A percentile compares a stretch with the other conserved stretches of the same genome.
These are phyloP conservation scores for Neurospora sp. DNA, from an alignment of 495 filamentous ascomycete species.

Conservation along the genomic window DNA sequence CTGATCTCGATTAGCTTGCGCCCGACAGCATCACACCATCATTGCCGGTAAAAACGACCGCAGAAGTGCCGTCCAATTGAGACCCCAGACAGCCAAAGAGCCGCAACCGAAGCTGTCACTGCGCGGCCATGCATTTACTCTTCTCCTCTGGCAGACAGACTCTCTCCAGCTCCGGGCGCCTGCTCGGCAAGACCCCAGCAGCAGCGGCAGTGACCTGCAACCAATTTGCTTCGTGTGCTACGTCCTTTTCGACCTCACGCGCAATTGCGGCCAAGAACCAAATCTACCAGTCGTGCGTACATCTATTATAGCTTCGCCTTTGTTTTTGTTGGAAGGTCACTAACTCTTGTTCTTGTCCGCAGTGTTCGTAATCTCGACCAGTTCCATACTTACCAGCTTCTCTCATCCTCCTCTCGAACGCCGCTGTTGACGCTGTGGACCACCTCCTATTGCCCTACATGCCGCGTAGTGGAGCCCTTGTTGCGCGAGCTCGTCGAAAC, in stretches of 20 bases:
- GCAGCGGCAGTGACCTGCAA: neutral
- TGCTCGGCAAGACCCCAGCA: constrained; percentile 1
- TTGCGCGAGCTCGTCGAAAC: constrained; percentile 43
- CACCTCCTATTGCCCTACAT: constrained; percentile 54
- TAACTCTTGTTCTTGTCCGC: neutral
- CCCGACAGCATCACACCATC: neutral
- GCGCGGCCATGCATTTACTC: neutral
- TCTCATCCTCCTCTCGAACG: constrained; percentile 46
- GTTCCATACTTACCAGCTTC: constrained; percentile 48
- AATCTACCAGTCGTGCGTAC: constrained; percentile 35
- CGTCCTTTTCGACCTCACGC: constrained; percentile 22
- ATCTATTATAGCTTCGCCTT: neutral
- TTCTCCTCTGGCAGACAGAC: neutral
- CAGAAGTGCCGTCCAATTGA: neutral
- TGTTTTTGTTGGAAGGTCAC: neutral
- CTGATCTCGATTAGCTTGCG: neutral
- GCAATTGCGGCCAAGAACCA: constrained; percentile 28
- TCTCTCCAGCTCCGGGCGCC: neutral
- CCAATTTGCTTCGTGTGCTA: constrained; percentile 1
- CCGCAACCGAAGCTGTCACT: neutral
- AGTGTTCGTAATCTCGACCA: constrained; percentile 52
- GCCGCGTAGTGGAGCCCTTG: constrained; percentile 44
- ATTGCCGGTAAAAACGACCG: neutral
- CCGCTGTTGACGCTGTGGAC: constrained; percentile 64
- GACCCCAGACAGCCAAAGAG: neutral